Evolutionary conservation across 1,139 yeast genomes (phyloP), one percentile per base, ranked within the genome.

Genomic region (Protomyces lactucae-debilis): DNA sequence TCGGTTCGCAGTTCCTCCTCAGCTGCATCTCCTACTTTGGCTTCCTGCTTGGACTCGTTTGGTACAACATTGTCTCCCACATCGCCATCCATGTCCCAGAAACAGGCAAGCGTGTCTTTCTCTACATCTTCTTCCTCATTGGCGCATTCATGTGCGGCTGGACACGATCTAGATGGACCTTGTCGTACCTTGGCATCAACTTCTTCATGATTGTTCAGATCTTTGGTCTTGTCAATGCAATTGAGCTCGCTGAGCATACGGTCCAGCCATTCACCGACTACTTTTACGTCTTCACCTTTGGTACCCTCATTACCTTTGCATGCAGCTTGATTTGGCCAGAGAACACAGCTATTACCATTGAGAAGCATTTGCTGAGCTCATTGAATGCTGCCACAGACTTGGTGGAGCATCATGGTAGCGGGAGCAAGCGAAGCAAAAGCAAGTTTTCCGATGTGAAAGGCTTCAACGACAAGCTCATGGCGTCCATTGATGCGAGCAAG

Each of bases 231-330:
- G 48, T 54, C 35, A 32, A 36, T 21, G 57, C 57, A 8, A 36
- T 54, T 18, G 57, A 54, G 57, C 32, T 21, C 9, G 57, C 21
- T 14, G n/a, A 39, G 10, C 57, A 54, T 23, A 12, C 39, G 6
- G 21, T 39, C 3, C 57, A 32, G 18, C 23, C 57, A n/a, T 54
- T 54, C 35, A 54, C 57, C 9, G 57, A 54, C 21, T 54, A 36
- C 57, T 54, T 54, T 43, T 54, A 54, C 40, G 57, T 54, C 48
- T 54, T 54, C n/a, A 54, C 57, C 16, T 54, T 54, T 21, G 57
- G 57, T 10, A 16, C 57, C 35, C 35, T 54, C 39, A 39, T 54
- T n/a, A 36, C 57, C 10, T 39, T 54, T 23, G 28, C 40, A 10
- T 54, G 46, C 28, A n/a, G 32, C 9, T 32, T 54, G 9, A 14